These are phyloP conservation scores for Ogataea pignaliae DNA, from an alignment of 805 yeast species.

Conservation along the genomic window DNA sequence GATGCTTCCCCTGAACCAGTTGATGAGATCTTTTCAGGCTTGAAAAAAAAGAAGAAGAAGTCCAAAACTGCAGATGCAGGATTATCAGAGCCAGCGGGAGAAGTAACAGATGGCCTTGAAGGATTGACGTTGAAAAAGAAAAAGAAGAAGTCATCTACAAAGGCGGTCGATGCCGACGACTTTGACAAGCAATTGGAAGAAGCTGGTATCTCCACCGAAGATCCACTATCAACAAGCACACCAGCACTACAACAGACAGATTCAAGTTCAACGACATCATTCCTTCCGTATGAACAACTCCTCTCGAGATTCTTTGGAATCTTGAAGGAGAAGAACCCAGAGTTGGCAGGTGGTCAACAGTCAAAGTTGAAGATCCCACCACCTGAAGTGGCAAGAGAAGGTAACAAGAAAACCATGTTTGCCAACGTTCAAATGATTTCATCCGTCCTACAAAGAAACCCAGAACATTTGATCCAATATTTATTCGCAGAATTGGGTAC, in stretches of 20 bases:
- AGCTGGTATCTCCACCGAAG: slow-evolving; percentile 73
- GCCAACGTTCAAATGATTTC: slow-evolving; percentile 95
- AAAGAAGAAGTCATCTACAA: slow-evolving; percentile 72
- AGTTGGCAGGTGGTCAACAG: slow-evolving; percentile 92
- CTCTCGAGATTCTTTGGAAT: slow-evolving; percentile 82
- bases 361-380: slow-evolving; percentile 97
- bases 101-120: slow-evolving; percentile 56
- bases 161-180: slow-evolving; percentile 59
- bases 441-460: slow-evolving; percentile 89
- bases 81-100: slow-evolving; percentile 35
- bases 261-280: slow-evolving; percentile 43
- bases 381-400: slow-evolving; percentile 95
- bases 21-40: slow-evolving; percentile 69
- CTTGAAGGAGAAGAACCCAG: slow-evolving; percentile 92
- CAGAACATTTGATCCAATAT: slow-evolving; percentile 95
- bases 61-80: slow-evolving; percentile 40
- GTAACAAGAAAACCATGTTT: slow-evolving; percentile 92
- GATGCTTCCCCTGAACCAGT: slow-evolving; percentile 39
- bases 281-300: slow-evolving; percentile 65
- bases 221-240: slow-evolving; percentile 12
- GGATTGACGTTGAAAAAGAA: slow-evolving; percentile 67
- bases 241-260: slow-evolving; percentile 5
- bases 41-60: slow-evolving; percentile 87
- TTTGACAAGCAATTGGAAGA: slow-evolving; percentile 86
- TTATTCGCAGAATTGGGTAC: slow-evolving; percentile 99